Percentiles rank a stretch among this genome's conserved stretches.
Conservation (phyloP, 345 rosid species). For the Eutrema yunnanense region DNA sequence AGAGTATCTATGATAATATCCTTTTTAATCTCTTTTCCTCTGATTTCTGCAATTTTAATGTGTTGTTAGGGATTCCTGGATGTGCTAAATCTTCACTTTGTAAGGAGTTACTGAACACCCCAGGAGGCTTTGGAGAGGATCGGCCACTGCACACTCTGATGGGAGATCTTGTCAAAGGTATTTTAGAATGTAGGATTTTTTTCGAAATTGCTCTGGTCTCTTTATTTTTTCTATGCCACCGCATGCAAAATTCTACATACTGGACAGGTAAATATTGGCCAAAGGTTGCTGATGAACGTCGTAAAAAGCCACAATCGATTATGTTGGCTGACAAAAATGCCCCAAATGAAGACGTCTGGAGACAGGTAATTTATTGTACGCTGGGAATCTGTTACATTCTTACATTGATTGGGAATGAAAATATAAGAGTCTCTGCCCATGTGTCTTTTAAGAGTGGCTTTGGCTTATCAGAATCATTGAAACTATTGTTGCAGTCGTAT, state of each 20-base stretch:
- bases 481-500: too few species aligned
- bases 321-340: slow-evolving; percentile 97
- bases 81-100: slow-evolving; percentile 96
- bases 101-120: slow-evolving; percentile 61
- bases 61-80: slow-evolving; percentile 78
- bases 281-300: slow-evolving; percentile 64
- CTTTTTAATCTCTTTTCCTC: neutral
- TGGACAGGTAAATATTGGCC: slow-evolving; percentile 75
- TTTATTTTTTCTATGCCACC: neutral
- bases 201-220: neutral
- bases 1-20: neutral
- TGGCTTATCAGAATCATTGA: too few species aligned
- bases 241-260: neutral
- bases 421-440: neutral
- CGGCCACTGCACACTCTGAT: slow-evolving; percentile 74
- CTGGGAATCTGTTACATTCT: neutral
- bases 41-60: neutral
- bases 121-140: slow-evolving; percentile 77
- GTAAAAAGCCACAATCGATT: slow-evolving; percentile 70
- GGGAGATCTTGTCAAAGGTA: slow-evolving; percentile 95
- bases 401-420: neutral
- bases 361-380: slow-evolving; percentile 48
- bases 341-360: slow-evolving; percentile 98
- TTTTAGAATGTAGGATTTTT: neutral
- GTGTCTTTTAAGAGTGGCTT: too few species aligned